Base-by-base conservation (phyloP, 2,329 filamentous ascomycete species). In the Colletotrichum musae region DNA sequence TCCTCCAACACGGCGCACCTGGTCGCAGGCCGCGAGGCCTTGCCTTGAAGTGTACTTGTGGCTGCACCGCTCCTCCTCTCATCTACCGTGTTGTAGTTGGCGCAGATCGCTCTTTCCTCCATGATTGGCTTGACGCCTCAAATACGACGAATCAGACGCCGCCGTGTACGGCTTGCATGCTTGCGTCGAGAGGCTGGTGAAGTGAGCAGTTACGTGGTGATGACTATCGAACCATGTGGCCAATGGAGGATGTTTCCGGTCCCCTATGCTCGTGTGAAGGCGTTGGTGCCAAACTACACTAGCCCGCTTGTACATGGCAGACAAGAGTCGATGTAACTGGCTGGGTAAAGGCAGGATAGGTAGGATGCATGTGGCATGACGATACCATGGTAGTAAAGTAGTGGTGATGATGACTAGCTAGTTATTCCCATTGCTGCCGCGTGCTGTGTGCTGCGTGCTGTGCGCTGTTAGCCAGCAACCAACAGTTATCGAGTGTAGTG, bases 21-120 rank as follows among this genome's bases (percentile, higher is more conserved):
- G 63, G 63, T 54, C 56, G 64, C 59, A 58, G 53, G 58, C 64
- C 16, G 45, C 51, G 28, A 32, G 28, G 28, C 28, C 28, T 32
- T 32, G 28, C 28, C 28, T 32, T 32, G 28, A 2, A 45, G 58
- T 39, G 59, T 12, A 32, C 43, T 45, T 59, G 66, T 70, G 68
- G 68, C 68, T 70, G 68, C 64, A 68, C 41, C 53, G 13, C 58
- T 68, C 57, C 58, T 62, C 57, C 50, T 68, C 57, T 61, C 41
- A 61, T 60, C 58, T 62, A 32, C 41, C 7, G 10, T 32, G 28
- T 7, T 32, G 2, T 32, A 59, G 39, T 59, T 52, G 47, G 39
- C 36, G 39, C 54, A 59, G 53, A 32, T 47, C 48, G 16, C 32
- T 26, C 6, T 10, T 53, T 24, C 21, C 36, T 16, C 13, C 16